Conservation (phyloP, 2,329 filamentous ascomycete genomes). For the Fusarium sp. region DNA sequence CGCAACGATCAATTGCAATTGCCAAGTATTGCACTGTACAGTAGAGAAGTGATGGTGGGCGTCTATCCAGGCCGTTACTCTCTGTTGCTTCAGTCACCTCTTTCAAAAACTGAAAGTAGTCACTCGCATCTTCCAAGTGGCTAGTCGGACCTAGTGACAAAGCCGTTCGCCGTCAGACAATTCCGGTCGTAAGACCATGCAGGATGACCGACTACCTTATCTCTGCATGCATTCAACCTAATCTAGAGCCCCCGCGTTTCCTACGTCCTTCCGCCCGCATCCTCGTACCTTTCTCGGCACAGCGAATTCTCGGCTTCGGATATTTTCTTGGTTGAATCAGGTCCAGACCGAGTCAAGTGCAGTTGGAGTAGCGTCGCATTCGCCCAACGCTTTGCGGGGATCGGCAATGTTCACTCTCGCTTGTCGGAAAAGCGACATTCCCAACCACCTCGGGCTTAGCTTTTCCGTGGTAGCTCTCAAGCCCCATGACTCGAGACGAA, state of each 20-base stretch:
- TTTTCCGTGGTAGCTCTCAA: not conserved
- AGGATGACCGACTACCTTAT: not conserved
- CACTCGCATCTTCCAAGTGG: not conserved
- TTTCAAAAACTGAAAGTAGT: not conserved
- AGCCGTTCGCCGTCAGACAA: not conserved
- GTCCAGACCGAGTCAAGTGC: not conserved
- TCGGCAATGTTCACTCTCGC: not conserved
- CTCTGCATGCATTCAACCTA: not conserved
- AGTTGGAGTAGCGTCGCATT: not conserved
- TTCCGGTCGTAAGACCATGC: not conserved
- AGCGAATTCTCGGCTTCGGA: not conserved
- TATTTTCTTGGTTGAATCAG: not conserved
- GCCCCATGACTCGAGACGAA: not conserved
- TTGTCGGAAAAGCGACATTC: slow-evolving; percentile 10
- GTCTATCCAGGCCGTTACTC: accelerated
- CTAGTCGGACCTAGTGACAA: not conserved
- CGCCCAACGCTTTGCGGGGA: slow-evolving; percentile 3
- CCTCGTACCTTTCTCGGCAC: not conserved
- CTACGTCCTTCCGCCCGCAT: not conserved
- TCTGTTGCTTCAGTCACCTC: not conserved
- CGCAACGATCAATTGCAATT: too few species aligned
- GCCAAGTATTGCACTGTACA: not conserved
- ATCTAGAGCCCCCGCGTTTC: not conserved
- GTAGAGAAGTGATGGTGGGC: not conserved
- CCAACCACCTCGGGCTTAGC: not conserved